A percentile compares a stretch with the other conserved stretches of the same genome.
These are phyloP conservation scores for Westerdykella aurantiaca DNA, from an alignment of 2,329 filamentous ascomycete species.

Conservation along the genomic window DNA sequence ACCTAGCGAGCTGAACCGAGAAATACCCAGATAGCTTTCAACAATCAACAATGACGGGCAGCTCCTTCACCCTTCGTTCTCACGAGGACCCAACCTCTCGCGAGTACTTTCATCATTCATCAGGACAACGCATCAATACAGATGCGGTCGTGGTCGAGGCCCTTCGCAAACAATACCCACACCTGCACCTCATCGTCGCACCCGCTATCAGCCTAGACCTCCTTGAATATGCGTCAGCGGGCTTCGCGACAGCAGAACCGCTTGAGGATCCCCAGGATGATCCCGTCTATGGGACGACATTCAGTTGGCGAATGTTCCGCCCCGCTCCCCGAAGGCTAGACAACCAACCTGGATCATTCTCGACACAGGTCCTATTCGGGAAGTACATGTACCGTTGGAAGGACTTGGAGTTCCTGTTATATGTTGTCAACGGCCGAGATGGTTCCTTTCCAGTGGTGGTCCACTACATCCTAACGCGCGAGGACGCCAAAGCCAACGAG, in stretches of 20 bases:
- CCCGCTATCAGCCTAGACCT: conserved; percentile 34
- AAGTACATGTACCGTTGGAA: conserved; percentile 45
- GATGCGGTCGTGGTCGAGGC: conserved; percentile 41
- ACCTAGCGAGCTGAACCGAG: no score
- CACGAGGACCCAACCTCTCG: conserved; percentile 33
- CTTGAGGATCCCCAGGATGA: conserved; percentile 39
- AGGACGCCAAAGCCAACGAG: conserved; percentile 39
- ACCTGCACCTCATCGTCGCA: conserved; percentile 41
- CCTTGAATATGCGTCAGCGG: conserved; percentile 40
- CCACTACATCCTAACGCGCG: conserved; percentile 42
- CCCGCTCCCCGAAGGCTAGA: conserved; percentile 38
- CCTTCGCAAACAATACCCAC: conserved; percentile 42
- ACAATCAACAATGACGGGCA: conserved; percentile 21
- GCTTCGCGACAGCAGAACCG: conserved; percentile 37
- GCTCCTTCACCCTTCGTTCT: conserved; percentile 14
- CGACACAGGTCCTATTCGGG: conserved; percentile 38
- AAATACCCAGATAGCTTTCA: not conserved
- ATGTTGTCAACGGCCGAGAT: conserved; percentile 40
- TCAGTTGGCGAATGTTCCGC: conserved; percentile 37
- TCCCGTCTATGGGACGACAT: conserved; percentile 23
- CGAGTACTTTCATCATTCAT: conserved; percentile 42
- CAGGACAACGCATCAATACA: conserved; percentile 40
- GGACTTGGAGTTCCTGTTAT: conserved; percentile 40
- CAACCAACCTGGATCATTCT: conserved; percentile 31
- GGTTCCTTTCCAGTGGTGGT: conserved; percentile 26